Evolutionary conservation across 1,284 basidiomycete species (phyloP), one percentile per base, ranked within the genome.

Genomic region (Golubevia sp.): DNA sequence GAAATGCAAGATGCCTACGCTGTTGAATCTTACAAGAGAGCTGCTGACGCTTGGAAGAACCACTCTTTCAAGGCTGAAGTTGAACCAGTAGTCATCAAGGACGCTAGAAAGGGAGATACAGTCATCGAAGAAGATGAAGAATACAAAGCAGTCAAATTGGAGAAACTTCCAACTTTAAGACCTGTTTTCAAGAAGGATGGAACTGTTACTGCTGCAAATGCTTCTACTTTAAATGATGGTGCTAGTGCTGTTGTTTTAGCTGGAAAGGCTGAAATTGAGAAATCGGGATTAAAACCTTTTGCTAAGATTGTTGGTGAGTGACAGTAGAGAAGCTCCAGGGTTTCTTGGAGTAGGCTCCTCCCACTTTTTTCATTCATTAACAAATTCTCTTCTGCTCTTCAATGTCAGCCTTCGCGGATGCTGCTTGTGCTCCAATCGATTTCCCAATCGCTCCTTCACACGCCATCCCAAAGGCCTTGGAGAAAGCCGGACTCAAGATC

Each of bases 361-460:
- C 48, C 48, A n/a, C n/a, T n/a, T n/a, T n/a, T n/a, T n/a, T n/a
- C 24, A 30, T n/a, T 50, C 48, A 23, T 24, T 59, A 13, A 11
- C 23, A 49, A 15, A 21, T 24, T 26, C 44, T 62, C 44, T 38
- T 2, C 51, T 3, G 26, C 13, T 6, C 25, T 27, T 4, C 44
- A 24, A 21, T 34, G 5, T 34, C 34, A 97, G 94, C 94, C 4
- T 98, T 92, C 85, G 94, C 97, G 67, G 97, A 99, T 86, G 94
- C 92, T 69, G 97, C 97, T 77, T 91, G 94, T 75, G 93, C 93
- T 30, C 97, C 97, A 48, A 92, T 98, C 76, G 94, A 99, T 85
- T 99, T 99, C 90, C 94, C 96, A 55, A 89, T 90, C 73, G 97
- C 97, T 27, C 97, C 97, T 26, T 92, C 96, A 24, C 88, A 92